Evolutionary conservation across 176 grass and related monocot genomes (phyloP).

Genomic region (Phoenix dactylifera): DNA sequence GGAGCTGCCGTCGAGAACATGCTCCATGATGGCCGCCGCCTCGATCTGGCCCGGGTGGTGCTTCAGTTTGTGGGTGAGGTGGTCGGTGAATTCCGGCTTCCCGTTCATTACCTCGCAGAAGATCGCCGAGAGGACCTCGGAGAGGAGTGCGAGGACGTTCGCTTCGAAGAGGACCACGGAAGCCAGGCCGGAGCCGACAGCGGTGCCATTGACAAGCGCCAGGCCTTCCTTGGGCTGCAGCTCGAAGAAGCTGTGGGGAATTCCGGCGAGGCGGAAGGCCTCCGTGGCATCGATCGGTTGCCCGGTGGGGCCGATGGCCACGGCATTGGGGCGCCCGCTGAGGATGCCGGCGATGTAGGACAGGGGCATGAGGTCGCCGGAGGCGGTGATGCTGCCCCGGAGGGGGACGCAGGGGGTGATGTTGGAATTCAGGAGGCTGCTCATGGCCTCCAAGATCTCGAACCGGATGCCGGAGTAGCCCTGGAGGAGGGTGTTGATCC

Average conservation of each 20-base stretch:
- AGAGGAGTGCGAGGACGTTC: slow-evolving; percentile 46
- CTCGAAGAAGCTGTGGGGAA: slow-evolving; percentile 48
- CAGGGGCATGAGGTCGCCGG: slow-evolving; percentile 64
- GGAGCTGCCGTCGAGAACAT: slow-evolving; percentile 68
- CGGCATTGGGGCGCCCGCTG: slow-evolving; percentile 60
- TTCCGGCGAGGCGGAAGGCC: slow-evolving; percentile 49
- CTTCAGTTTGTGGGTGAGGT: slow-evolving; percentile 84
- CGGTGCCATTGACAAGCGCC: slow-evolving; percentile 80
- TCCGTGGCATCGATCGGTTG: slow-evolving; percentile 22
- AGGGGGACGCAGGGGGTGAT: slow-evolving; percentile 82
- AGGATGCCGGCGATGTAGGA: slow-evolving; percentile 76
- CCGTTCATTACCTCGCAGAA: slow-evolving; percentile 92
- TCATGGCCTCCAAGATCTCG: slow-evolving; percentile 74
- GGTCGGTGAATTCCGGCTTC: slow-evolving; percentile 80
- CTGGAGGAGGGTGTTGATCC: slow-evolving; percentile 82
- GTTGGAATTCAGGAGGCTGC: slow-evolving; percentile 57
- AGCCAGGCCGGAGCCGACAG: slow-evolving; percentile 69
- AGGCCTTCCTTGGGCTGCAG: slow-evolving; percentile 83
- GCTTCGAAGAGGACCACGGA: slow-evolving; percentile 67
- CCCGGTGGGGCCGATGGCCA: slow-evolving; percentile 14
- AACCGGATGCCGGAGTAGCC: slow-evolving; percentile 87
- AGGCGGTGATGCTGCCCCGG: slow-evolving; percentile 76
- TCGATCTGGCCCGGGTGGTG: slow-evolving; percentile 92
- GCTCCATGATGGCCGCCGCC: slow-evolving; percentile 86
- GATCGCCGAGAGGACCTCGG: slow-evolving; percentile 61